Evolutionary conservation across 1,139 yeast genomes (phyloP), one percentile per base, ranked within the genome.

Genomic region (Pneumocystis sp.): DNA sequence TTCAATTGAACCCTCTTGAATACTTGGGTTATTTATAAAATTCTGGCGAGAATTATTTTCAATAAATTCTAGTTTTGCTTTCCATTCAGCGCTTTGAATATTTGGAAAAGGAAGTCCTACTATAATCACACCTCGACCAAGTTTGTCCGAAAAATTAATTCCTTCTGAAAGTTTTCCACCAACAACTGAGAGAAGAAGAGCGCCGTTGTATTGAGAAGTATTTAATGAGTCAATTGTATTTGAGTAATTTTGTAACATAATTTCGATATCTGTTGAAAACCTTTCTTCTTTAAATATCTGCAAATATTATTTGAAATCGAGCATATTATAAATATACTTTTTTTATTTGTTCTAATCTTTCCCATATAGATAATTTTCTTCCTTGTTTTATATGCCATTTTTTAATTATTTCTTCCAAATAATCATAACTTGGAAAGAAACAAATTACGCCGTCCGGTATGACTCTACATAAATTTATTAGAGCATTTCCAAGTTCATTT

Each of bases 151-250:
- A 73, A 93, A 91, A 73, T 91, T 91, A 64, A 91, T 93, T 6
- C 98, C 98, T 74, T 91, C 98, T 0, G 96, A 89, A 78, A 93
- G 79, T 72, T 87, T 87, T 0, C 97, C 98, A 1, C 97, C 97
- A 19, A 93, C 96, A 0, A 93, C 96, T 0, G 96, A 85, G 40
- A 91, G 79, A 5, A 93, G 75, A 1, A 87, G 71, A 0, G 95
- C 93, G 0, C 95, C 95, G 5, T 72, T 65, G 0, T 15, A 44
- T 37, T 21, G n/a, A n/a, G 56, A 44, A 4, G 31, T 21, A 44
- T 59, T 66, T 45, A 62, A 66, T 1, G 44, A 59, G 4, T 65
- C 56, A 45, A 74, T 70, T 1, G 70, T 39, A 10, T 29, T 57
- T 0, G 85, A 75, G 71, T 86, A 93, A 1, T 80, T 81, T 0